Evolutionary conservation across 345 rosid genomes (phyloP), one percentile per base, ranked within the genome.

Genomic region (Erodium maritimum): DNA sequence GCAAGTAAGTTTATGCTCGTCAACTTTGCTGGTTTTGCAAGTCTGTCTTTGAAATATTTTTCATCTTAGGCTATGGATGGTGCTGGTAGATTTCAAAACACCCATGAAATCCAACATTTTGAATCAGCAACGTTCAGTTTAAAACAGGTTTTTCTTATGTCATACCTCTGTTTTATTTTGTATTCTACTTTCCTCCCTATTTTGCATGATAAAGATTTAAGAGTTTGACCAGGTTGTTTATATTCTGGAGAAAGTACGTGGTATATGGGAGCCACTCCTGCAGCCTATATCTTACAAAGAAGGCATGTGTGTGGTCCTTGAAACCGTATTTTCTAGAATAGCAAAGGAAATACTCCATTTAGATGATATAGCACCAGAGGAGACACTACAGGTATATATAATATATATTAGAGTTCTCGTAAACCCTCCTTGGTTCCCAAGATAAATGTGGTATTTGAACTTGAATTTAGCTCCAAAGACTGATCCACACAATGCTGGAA

Each of bases 321-420:
- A 89, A 58, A 85, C 95, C 0, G 88, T 89, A 42, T 81, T 93
- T 69, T 82, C 84, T 55, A 79, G 91, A 76, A 80, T 89, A 52
- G 46, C 82, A 2, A 79, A 61, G 75, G 95, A 93, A 68, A 77
- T 89, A 58, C 90, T 93, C 67, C 82, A 80, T 63, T 69, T 93
- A 57, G 99, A 93, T 67, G 99, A 93, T 69, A 80, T 93, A 79
- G 97, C 99, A 23, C 97, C 99, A 13, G 99, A 93, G 61, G 99
- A 93, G 77, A 89, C 99, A 58, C 75, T 87, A 60, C 90, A 85
- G 91, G 99, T 85, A 62, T 54, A 23, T 18, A 58, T 17, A 45
- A 21, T 13, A 5, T 3, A 11, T 50, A 9, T 5, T 18, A 12
- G 46, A 55, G 19, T 4, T 19, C 21, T 48, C 20, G 20, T 50